Conservation (phyloP, 1,284 basidiomycete genomes). For the Trametes hirsuta region DNA sequence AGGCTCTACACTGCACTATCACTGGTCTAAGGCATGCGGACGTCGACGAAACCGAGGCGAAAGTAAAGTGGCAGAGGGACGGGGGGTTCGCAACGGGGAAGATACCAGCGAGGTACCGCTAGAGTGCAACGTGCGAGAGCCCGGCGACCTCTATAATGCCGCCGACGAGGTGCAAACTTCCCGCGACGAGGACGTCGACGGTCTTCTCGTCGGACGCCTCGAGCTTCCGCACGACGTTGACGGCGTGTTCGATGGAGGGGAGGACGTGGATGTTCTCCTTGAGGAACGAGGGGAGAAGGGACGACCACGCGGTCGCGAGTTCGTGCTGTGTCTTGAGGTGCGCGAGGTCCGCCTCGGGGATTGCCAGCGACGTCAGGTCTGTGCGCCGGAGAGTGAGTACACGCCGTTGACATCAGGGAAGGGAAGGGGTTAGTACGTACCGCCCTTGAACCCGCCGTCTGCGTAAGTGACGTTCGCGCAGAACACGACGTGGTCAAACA, state of each 20-base stretch:
- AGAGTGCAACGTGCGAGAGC: slow-evolving; percentile 65
- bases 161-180: slow-evolving; percentile 94
- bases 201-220: slow-evolving; percentile 33
- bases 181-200: slow-evolving; percentile 81
- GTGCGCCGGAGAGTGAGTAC: slow-evolving; percentile 10
- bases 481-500: slow-evolving; percentile 90
- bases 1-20: slow-evolving; percentile 21
- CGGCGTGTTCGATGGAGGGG: slow-evolving; percentile 88
- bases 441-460: slow-evolving; percentile 88
- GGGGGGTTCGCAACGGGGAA: not conserved
- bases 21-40: not conserved
- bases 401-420: not conserved
- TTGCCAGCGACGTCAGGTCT: slow-evolving; percentile 78
- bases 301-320: slow-evolving; percentile 75
- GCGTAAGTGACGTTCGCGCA: slow-evolving; percentile 96
- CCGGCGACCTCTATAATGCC: slow-evolving; percentile 92
- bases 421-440: slow-evolving; percentile 46
- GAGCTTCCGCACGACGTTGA: slow-evolving; percentile 60
- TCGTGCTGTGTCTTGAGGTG: slow-evolving; percentile 78
- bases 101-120: not conserved
- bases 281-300: slow-evolving; percentile 65
- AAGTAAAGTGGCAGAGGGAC: not conserved
- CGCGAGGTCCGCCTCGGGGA: slow-evolving; percentile 65
- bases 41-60: not conserved
- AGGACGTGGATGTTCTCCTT: slow-evolving; percentile 72